Percentiles rank a stretch among this genome's conserved stretches.
Conservation (phyloP, 305 asterid genomes). For the Petunia hybrid region DNA sequence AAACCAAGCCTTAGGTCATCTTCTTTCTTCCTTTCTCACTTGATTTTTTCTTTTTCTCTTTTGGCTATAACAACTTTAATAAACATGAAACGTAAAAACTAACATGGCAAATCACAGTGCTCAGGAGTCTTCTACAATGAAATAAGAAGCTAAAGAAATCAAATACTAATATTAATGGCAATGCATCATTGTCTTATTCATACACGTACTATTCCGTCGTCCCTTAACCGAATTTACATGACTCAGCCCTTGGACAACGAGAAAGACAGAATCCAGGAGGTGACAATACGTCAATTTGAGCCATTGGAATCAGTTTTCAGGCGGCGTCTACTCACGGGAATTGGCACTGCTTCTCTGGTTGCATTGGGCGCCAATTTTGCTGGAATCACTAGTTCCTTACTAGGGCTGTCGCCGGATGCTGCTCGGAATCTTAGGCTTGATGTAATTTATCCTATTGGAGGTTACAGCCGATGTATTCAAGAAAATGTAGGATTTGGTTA, state of each 20-base stretch:
- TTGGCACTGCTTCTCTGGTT: constrained; percentile 70
- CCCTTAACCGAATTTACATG: constrained; percentile 49
- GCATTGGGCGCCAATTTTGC: constrained; percentile 81
- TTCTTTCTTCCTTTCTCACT: not conserved
- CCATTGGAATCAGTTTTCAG: constrained; percentile 71
- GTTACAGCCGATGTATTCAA: constrained; percentile 70
- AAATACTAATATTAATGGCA: constrained; percentile 28
- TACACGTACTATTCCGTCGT: constrained; percentile 26
- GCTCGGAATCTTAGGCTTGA: constrained; percentile 80
- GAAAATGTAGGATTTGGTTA: constrained; percentile 72
- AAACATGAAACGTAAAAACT: not conserved
- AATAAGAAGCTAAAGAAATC: not conserved
- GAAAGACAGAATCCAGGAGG: constrained; percentile 36
- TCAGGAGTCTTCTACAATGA: not conserved
- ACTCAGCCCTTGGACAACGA: constrained; percentile 54
- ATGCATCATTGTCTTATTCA: constrained; percentile 28
- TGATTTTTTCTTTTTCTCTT: too few species aligned
- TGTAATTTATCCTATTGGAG: constrained; percentile 75
- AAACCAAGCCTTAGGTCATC: too few species aligned
- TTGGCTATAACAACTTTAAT: not conserved
- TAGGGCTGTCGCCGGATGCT: constrained; percentile 71
- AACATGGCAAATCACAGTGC: too few species aligned
- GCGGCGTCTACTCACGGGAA: constrained; percentile 68
- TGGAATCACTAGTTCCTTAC: constrained; percentile 73
- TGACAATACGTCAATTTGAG: constrained; percentile 46